Percentiles rank a stretch among this genome's conserved stretches.
phyloP scores from a whole-genome alignment of 176 grass and related monocot species.

The Musa beccarii region DNA sequence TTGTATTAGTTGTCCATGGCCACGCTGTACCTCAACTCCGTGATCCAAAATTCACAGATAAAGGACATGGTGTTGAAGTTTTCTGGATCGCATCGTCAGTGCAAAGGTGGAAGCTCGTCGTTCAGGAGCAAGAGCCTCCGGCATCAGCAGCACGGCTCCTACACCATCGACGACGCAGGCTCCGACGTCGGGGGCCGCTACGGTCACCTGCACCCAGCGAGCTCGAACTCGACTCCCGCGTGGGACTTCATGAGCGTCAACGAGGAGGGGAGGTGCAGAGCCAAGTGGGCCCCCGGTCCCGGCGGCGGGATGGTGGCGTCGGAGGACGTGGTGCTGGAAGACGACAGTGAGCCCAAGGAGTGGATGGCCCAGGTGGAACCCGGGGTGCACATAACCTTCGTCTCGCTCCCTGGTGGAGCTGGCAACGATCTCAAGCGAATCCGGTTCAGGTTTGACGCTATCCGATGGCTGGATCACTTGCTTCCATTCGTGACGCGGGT shows the following conservation, averaged over 20 bases:
- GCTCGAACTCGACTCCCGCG: conserved; percentile 24
- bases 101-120: conserved; percentile 33
- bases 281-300: conserved; percentile 23
- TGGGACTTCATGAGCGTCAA: conserved; percentile 34
- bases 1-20: background rate
- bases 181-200: conserved; percentile 32
- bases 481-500: conserved; percentile 80
- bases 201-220: conserved; percentile 16
- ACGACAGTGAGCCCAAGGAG: conserved; percentile 45
- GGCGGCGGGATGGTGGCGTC: background rate
- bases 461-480: conserved; percentile 52
- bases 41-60: conserved; percentile 42
- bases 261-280: conserved; percentile 11
- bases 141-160: conserved; percentile 26
- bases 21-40: background rate
- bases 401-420: conserved; percentile 56
- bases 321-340: conserved; percentile 30
- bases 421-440: conserved; percentile 98
- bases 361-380: conserved; percentile 97
- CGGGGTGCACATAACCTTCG: conserved; percentile 91
- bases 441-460: conserved; percentile 72
- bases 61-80: conserved; percentile 99
- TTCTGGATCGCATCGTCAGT: conserved; percentile 65
- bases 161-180: conserved; percentile 3
- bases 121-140: conserved; percentile 37